Evolutionary conservation across 2,329 filamentous ascomycete genomes (phyloP).

Genomic region (Hypocreales sp.): DNA sequence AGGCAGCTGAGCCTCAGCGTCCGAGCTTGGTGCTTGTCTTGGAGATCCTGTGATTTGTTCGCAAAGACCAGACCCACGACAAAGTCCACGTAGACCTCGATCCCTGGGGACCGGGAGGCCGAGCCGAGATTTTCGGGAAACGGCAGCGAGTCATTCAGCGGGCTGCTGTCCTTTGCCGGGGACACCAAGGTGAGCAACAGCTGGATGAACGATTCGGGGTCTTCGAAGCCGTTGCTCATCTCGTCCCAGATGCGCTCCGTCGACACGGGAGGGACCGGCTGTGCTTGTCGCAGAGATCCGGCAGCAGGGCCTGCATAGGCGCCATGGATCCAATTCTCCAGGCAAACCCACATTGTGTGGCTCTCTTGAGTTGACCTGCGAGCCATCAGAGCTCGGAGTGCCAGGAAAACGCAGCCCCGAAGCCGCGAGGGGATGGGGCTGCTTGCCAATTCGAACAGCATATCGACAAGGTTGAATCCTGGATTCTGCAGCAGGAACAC

Average conservation of each 20-base stretch:
- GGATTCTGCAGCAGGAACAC: conserved; percentile 55
- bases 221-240: conserved; percentile 66
- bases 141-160: conserved; percentile 59
- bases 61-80: conserved; percentile 66
- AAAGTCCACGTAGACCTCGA: conserved; percentile 89
- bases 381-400: conserved; percentile 59
- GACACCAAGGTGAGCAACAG: conserved; percentile 58
- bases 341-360: conserved; percentile 59
- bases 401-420: conserved; percentile 69
- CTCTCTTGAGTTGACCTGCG: conserved; percentile 55
- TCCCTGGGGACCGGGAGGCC: conserved; percentile 60
- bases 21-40: conserved; percentile 52
- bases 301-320: conserved; percentile 26
- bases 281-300: conserved; percentile 15
- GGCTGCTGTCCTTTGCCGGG: conserved; percentile 44
- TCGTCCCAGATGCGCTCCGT: conserved; percentile 57
- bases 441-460: conserved; percentile 65
- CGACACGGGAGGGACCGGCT: conserved; percentile 20
- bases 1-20: conserved; percentile 69
- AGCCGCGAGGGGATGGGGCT: conserved; percentile 63
- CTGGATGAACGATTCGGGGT: conserved; percentile 69
- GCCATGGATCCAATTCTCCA: conserved; percentile 69
- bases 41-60: conserved; percentile 46
- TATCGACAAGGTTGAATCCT: conserved; percentile 52
- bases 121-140: conserved; percentile 79